These are phyloP conservation scores for Trypanosoma vivax DNA, from an alignment of 208 protist species.

Conservation along the genomic window DNA sequence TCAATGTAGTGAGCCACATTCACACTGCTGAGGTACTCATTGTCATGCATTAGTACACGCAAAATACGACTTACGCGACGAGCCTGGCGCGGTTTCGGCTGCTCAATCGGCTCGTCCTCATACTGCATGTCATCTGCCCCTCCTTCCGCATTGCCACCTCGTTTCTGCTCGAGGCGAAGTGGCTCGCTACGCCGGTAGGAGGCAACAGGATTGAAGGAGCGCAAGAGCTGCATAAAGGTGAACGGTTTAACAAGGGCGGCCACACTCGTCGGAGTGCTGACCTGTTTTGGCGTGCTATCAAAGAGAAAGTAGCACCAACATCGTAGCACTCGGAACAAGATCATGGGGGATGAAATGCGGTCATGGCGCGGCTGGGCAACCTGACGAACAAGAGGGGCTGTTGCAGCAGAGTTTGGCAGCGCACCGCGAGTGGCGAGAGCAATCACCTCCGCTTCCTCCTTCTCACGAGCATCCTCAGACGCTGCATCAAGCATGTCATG, in stretches of 20 bases:
- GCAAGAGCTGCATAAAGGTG: conserved; percentile 56
- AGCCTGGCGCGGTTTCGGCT: conserved; percentile 62
- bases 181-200: conserved; percentile 45
- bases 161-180: conserved; percentile 33
- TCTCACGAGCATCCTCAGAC: conserved; percentile 18
- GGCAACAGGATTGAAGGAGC: conserved; percentile 72
- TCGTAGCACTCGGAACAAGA: conserved; percentile 60
- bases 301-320: conserved; percentile 74
- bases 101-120: conserved; percentile 32
- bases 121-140: not conserved
- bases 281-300: conserved; percentile 59
- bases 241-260: conserved; percentile 77
- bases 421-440: conserved; percentile 5
- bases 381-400: conserved; percentile 17
- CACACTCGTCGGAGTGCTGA: conserved; percentile 60
- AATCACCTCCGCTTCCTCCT: conserved; percentile 25
- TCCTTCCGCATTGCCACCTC: conserved; percentile 16
- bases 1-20: conserved; percentile 50
- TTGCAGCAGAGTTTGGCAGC: conserved; percentile 27
- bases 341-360: conserved; percentile 37
- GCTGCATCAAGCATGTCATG: conserved; percentile 28
- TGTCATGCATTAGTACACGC: conserved; percentile 51
- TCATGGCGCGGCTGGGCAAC: conserved; percentile 36
- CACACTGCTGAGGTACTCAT: conserved; percentile 54
- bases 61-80: conserved; percentile 63